Conservation (phyloP, 331 rosid species). For the Erythrophleum ivorense region DNA sequence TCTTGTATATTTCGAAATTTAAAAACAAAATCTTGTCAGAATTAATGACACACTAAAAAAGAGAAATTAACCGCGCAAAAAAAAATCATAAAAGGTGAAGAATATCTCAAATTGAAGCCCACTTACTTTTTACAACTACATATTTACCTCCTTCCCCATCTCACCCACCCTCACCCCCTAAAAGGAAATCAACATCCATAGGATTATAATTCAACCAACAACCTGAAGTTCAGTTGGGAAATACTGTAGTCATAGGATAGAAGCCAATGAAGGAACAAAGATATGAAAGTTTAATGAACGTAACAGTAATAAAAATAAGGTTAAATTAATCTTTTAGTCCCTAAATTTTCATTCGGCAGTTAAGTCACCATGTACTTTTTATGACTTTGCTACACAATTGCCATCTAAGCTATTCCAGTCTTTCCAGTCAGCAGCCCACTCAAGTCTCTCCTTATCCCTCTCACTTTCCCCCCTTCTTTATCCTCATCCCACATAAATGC, state of each 20-base stretch:
- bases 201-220: not conserved
- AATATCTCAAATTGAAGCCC: not conserved
- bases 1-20: constrained; percentile 4
- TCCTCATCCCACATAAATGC: too few relatives aligned
- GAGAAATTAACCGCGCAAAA: not conserved
- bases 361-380: too few relatives aligned
- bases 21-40: not conserved
- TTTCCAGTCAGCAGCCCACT: too few relatives aligned
- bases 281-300: constrained; percentile 19
- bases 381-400: too few relatives aligned
- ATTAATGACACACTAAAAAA: not conserved
- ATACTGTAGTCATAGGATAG: not conserved
- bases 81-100: not conserved
- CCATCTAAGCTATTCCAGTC: too few relatives aligned
- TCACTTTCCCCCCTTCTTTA: too few relatives aligned
- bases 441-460: too few relatives aligned
- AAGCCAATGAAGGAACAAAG: too few relatives aligned
- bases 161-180: too few relatives aligned
- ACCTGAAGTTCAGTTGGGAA: not conserved
- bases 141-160: not conserved
- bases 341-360: too few relatives aligned
- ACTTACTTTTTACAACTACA: not conserved
- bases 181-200: too few relatives aligned
- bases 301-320: not conserved
- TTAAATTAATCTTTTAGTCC: too few relatives aligned